Percentiles rank a stretch among this genome's conserved stretches.
Evolutionary conservation across 2,329 filamentous ascomycete genomes (phyloP).

Genomic region (Ascochyta lentis): DNA sequence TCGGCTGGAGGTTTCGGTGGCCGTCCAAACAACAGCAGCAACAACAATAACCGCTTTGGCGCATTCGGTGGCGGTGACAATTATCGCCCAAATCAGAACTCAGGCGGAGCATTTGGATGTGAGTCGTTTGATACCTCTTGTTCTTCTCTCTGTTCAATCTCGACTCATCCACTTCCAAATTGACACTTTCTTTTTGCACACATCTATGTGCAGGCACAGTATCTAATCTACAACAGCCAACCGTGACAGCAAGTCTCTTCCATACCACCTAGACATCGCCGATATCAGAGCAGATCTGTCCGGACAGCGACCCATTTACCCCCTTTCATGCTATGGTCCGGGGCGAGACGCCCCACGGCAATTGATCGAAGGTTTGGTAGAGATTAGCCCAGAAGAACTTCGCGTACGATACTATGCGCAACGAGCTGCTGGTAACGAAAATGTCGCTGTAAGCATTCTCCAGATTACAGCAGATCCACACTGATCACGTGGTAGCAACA

Average conservation of each 20-base stretch:
- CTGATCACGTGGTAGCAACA: conserved; percentile 59
- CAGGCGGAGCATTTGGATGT: conserved; percentile 50
- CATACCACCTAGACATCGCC: conserved; percentile 38
- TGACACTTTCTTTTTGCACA: not conserved
- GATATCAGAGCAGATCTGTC: conserved; percentile 64
- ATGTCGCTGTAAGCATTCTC: conserved; percentile 56
- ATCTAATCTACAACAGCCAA: conserved; percentile 16
- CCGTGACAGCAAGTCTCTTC: conserved; percentile 27
- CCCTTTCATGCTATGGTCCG: conserved; percentile 85
- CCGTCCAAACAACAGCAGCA: conserved; percentile 24
- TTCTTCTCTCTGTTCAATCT: not conserved
- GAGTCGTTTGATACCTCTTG: conserved; percentile 24
- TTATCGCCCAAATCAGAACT: conserved; percentile 38
- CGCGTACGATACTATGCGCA: conserved; percentile 74
- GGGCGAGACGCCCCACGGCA: conserved; percentile 78
- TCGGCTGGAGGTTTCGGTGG: conserved; percentile 36
- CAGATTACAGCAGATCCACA: not conserved
- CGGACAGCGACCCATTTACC: conserved; percentile 78
- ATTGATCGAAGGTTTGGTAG: conserved; percentile 81
- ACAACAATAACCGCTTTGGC: conserved; percentile 60
- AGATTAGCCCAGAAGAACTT: conserved; percentile 90
- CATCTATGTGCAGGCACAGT: not conserved
- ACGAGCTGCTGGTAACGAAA: conserved; percentile 65
- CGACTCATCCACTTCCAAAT: not conserved
- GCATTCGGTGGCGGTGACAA: conserved; percentile 50